Percentiles rank a stretch among this genome's conserved stretches.
phyloP scores from a whole-genome alignment of 441 rosid species.

The Theobroma grandiflorum region DNA sequence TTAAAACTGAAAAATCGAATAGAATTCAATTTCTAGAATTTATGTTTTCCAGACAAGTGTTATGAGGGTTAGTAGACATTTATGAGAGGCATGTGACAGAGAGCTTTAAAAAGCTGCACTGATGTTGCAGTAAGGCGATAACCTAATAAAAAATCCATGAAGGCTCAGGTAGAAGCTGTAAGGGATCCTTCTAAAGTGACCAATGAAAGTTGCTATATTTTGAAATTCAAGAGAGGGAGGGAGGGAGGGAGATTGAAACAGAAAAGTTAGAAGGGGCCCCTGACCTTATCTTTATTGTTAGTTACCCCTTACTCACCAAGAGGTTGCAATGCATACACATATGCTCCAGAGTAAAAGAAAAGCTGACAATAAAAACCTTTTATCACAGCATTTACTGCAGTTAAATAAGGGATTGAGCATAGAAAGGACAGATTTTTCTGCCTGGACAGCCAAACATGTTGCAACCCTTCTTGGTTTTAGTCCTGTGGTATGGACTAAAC shows the following conservation, averaged over 20 bases:
- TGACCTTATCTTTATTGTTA: constrained; percentile 31
- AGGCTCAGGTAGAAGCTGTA: constrained; percentile 15
- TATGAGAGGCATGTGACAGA: constrained; percentile 57
- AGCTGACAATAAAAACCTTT: constrained; percentile 16
- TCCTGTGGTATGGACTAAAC: constrained; percentile 32
- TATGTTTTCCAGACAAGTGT: constrained; percentile 25
- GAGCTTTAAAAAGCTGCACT: constrained; percentile 41
- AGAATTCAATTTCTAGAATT: constrained; percentile 34
- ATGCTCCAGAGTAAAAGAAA: constrained; percentile 18
- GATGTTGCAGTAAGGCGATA: constrained; percentile 35
- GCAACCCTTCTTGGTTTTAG: constrained; percentile 33
- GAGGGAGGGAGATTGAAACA: neutral
- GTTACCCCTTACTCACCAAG: constrained; percentile 21
- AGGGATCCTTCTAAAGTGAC: constrained; percentile 16
- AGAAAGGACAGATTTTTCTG: constrained; percentile 34
- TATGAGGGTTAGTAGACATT: constrained; percentile 37
- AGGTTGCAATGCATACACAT: neutral
- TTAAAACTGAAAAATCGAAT: constrained; percentile 35
- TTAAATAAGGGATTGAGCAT: constrained; percentile 6
- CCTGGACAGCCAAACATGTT: constrained; percentile 19
- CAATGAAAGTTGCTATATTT: constrained; percentile 20
- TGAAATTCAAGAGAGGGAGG: constrained; percentile 25
- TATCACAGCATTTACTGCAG: constrained; percentile 24
- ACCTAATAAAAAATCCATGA: constrained; percentile 15
- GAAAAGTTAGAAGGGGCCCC: neutral